phyloP scores from a whole-genome alignment of 176 grass and related monocot genomes.

The Musa beccarii region DNA sequence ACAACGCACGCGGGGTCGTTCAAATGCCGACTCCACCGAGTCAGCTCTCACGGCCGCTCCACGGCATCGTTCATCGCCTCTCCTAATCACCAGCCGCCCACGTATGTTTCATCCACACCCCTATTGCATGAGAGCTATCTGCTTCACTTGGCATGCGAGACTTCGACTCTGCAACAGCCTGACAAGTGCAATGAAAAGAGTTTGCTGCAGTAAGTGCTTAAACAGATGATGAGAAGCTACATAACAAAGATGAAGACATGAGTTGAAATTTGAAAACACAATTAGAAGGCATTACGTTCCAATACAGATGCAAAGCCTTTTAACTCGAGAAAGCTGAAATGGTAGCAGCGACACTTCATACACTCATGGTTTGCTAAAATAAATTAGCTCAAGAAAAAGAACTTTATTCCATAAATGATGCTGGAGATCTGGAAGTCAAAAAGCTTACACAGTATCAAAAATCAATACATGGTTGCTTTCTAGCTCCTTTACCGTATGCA shows the following conservation, averaged over 20 bases:
- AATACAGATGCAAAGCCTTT: too few species aligned
- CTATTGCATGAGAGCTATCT: neutral
- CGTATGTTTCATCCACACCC: neutral
- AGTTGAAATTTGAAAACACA: neutral
- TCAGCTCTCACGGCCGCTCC: neutral
- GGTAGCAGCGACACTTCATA: neutral
- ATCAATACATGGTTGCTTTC: too few species aligned
- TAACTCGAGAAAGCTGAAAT: neutral
- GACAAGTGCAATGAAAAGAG: neutral
- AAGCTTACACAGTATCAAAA: too few species aligned
- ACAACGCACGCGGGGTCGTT: slow-evolving; percentile 22
- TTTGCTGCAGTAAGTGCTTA: too few species aligned
- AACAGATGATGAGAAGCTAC: too few species aligned
- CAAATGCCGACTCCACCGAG: slow-evolving; percentile 26
- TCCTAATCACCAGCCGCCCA: neutral
- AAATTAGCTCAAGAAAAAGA: neutral
- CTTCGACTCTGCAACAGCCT: neutral
- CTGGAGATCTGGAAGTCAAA: too few species aligned
- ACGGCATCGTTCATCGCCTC: neutral
- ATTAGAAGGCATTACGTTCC: neutral
- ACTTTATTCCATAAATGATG: neutral
- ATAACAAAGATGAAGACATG: too few species aligned
- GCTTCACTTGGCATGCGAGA: neutral
- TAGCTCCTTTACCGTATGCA: too few species aligned
- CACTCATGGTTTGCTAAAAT: neutral